phyloP scores from a whole-genome alignment of 169 alveolate species.

The Babesia ovis region DNA sequence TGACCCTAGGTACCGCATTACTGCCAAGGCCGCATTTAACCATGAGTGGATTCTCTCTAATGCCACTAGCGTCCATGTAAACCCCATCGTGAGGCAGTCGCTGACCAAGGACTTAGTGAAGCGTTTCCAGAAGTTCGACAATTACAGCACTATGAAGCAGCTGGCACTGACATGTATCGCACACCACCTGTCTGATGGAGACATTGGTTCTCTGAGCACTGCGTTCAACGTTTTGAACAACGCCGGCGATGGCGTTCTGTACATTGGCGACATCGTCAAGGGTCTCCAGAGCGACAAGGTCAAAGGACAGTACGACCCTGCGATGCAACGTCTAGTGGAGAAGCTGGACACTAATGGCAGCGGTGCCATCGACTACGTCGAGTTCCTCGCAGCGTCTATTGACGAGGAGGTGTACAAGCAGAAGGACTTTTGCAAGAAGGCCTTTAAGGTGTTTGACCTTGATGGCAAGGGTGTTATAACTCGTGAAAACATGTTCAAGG shows the following conservation, averaged over 20 bases:
- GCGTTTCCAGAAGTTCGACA: constrained; percentile 85
- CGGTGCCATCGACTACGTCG: constrained; percentile 92
- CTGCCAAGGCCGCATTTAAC: constrained; percentile 89
- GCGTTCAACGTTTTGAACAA: constrained; percentile 88
- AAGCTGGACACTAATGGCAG: constrained; percentile 87
- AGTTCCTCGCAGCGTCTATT: constrained; percentile 92
- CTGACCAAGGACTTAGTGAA: constrained; percentile 75
- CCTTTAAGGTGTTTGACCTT: constrained; percentile 89
- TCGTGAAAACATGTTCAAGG: constrained; percentile 75
- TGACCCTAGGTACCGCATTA: constrained; percentile 84
- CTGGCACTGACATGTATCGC: constrained; percentile 94
- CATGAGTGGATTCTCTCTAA: constrained; percentile 86
- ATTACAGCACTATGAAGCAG: constrained; percentile 86
- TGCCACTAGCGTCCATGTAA: constrained; percentile 36
- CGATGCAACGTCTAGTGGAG: constrained; percentile 70
- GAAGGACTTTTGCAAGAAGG: constrained; percentile 86
- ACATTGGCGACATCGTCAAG: constrained; percentile 69
- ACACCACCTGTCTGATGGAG: constrained; percentile 86
- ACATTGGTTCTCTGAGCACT: constrained; percentile 86
- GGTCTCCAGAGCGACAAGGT: constrained; percentile 72
- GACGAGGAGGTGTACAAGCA: constrained; percentile 84
- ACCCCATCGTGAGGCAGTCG: constrained; percentile 59
- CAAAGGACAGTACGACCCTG: constrained; percentile 61
- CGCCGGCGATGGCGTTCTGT: constrained; percentile 90
- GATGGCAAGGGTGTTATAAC: constrained; percentile 89